These are phyloP conservation scores for Glaciozyma martinii DNA, from an alignment of 768 basidiomycete genomes.

Conservation along the genomic window DNA sequence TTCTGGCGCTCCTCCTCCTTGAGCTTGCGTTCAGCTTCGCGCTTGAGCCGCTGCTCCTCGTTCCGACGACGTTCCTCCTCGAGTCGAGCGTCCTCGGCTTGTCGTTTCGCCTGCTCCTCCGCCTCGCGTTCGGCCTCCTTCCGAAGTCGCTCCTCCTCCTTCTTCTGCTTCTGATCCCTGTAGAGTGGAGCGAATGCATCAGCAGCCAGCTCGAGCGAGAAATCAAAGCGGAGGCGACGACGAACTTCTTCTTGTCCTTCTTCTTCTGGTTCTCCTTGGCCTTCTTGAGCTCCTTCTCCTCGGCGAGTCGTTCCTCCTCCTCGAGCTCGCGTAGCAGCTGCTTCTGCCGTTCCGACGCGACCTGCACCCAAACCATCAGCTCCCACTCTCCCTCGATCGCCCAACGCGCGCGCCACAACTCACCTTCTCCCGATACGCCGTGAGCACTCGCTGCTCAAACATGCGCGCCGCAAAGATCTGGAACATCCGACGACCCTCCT, in stretches of 20 bases:
- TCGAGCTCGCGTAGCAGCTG: conserved; percentile 90
- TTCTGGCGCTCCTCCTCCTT: conserved; percentile 48
- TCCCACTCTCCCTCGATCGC: background rate
- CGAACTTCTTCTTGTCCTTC: conserved; percentile 93
- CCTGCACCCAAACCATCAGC: conserved; percentile 41
- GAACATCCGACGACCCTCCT: conserved; percentile 99
- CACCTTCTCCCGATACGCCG: conserved; percentile 74
- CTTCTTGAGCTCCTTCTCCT: conserved; percentile 83
- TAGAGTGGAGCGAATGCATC: conserved; percentile 1
- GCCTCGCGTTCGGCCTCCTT: conserved; percentile 77
- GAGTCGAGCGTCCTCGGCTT: conserved; percentile 65
- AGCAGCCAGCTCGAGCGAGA: conserved; percentile 14
- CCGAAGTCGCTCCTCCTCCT: conserved; percentile 80
- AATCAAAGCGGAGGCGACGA: background rate
- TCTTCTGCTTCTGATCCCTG: conserved; percentile 83
- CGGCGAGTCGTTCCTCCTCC: conserved; percentile 78
- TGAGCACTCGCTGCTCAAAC: conserved; percentile 97
- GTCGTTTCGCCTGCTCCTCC: conserved; percentile 68
- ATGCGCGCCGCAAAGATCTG: conserved; percentile 98
- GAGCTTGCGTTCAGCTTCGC: conserved; percentile 53
- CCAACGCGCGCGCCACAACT: background rate
- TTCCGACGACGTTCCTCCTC: conserved; percentile 69
- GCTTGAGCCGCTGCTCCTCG: conserved; percentile 75
- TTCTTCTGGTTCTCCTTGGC: conserved; percentile 95
- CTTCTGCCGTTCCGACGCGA: conserved; percentile 88